Base-by-base conservation (phyloP, 2,329 filamentous ascomycete species). In the Paecilomyces niveus region DNA sequence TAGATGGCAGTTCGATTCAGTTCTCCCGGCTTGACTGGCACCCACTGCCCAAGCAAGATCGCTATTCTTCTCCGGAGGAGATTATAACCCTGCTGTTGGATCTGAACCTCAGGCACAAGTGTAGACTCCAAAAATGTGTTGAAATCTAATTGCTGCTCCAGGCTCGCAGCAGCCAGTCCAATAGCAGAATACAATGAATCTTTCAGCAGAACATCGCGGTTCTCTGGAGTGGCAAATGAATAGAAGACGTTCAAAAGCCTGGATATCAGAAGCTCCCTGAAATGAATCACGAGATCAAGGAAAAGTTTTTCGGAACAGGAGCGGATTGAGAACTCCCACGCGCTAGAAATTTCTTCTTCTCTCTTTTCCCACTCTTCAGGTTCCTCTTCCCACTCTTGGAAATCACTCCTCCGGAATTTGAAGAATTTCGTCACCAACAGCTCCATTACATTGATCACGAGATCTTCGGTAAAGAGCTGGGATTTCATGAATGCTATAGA, bases 141-240 rank as follows among this genome's bases (percentile, higher is more conserved):
- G 74, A 97, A 97, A 72, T 97, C 89, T 62, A 97, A 85, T 10
- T 85, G 80, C 53, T 87, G 79, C 59, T 87, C 82, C 15, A 97
- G 78, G 45, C 92, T 86, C 1, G 90, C 82, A 1, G 92, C 90
- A 0, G 94, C 86, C 55, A 97, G 81, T 2, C 93, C 92, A 76
- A 99, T 88, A 10, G 93, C 92, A 4, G 90, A 95, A 70, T 99
- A 99, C 0, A 97, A 86, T 0, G 93, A 93, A 71, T 99, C 94
- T 71, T 97, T 97, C 60, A 89, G 85, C 15, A 94, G 81, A 11
- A 97, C 83, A 62, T 94, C 86, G 50, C 81, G 80, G 61, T 85
- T 85, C 10, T 84, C 77, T 3, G 80, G 78, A 77, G 85, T 84
- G 60, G 90, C 87, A 57, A 92, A 89, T 7, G 85, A 86, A 63